Evolutionary conservation across 163 green algal genomes (phyloP).

Genomic region (Scenedesmus sp.): DNA sequence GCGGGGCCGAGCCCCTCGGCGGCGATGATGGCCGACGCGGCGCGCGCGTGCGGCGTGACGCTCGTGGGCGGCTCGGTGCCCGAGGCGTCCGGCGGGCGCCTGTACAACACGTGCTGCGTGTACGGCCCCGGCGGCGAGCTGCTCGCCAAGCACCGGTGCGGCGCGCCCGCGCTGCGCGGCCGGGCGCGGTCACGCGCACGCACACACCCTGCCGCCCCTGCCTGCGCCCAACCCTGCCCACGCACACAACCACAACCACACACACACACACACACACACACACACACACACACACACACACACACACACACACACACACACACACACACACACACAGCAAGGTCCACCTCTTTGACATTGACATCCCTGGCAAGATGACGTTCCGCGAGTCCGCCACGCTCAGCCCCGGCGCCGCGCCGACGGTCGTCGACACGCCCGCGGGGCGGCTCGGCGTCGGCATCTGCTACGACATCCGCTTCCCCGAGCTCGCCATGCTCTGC

Average conservation of each 20-base stretch:
- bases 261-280: not conserved
- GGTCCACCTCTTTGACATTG: constrained; percentile 97
- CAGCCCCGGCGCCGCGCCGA: constrained; percentile 60
- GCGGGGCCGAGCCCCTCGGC: constrained; percentile 54
- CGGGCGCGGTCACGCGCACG: too few relatives aligned
- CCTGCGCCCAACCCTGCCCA: not conserved
- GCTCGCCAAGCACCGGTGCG: constrained; percentile 88
- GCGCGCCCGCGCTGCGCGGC: too few relatives aligned
- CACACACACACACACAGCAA: too few relatives aligned
- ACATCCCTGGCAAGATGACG: constrained; percentile 97
- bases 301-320: too few relatives aligned
- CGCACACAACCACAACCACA: too few relatives aligned
- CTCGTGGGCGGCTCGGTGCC: constrained; percentile 94
- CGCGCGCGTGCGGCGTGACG: constrained; percentile 60
- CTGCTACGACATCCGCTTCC: constrained; percentile 96
- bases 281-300: constrained; percentile 3
- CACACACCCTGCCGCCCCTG: too few relatives aligned
- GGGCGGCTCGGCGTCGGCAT: constrained; percentile 91
- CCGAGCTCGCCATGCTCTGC: constrained; percentile 92
- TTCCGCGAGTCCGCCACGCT: constrained; percentile 97
- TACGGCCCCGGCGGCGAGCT: constrained; percentile 80
- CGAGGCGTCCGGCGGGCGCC: constrained; percentile 71
- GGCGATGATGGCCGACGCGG: constrained; percentile 61
- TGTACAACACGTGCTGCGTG: constrained; percentile 98
- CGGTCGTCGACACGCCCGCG: constrained; percentile 72